Evolutionary conservation across 2,329 filamentous ascomycete genomes (phyloP).

Genomic region (Penicillium occitanis): DNA sequence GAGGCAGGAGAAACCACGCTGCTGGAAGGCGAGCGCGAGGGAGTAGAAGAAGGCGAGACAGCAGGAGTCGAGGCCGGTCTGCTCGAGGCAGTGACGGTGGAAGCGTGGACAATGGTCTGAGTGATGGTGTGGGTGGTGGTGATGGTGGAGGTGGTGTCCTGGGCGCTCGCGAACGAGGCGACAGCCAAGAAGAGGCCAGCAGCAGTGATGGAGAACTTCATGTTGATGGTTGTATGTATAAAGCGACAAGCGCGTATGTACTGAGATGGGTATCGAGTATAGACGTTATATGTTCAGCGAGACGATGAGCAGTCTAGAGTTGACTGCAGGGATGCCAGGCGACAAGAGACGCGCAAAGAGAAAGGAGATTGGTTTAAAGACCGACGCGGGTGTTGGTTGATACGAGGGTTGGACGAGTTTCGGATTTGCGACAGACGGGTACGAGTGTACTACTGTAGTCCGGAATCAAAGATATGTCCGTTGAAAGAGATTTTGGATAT

Average conservation of each 20-base stretch:
- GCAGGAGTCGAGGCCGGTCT: constrained; percentile 15
- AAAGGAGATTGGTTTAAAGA: constrained; percentile 14
- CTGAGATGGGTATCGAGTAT: neutral
- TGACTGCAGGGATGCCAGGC: constrained; percentile 12
- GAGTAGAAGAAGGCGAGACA: constrained; percentile 24
- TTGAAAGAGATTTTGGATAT: neutral
- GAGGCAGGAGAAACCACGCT: constrained; percentile 22
- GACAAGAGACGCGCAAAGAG: neutral
- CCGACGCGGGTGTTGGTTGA: neutral
- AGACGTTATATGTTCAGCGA: constrained; percentile 7
- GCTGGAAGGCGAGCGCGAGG: constrained; percentile 25
- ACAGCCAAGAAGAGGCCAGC: constrained; percentile 34
- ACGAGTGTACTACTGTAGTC: neutral
- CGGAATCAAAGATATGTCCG: neutral
- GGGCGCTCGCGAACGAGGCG: constrained; percentile 30
- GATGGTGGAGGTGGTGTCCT: constrained; percentile 37
- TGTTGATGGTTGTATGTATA: constrained; percentile 25
- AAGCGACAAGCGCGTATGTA: constrained; percentile 14
- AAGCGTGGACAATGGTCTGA: constrained; percentile 46
- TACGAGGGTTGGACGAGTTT: constrained; percentile 5
- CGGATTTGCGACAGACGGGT: constrained; percentile 1
- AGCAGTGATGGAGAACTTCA: constrained; percentile 39
- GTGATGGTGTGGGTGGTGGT: constrained; percentile 37
- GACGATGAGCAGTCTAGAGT: neutral
- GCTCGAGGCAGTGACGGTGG: constrained; percentile 19